Base-by-base conservation (phyloP, 2,329 filamentous ascomycete genomes). In the Colletotrichum caudatum region DNA sequence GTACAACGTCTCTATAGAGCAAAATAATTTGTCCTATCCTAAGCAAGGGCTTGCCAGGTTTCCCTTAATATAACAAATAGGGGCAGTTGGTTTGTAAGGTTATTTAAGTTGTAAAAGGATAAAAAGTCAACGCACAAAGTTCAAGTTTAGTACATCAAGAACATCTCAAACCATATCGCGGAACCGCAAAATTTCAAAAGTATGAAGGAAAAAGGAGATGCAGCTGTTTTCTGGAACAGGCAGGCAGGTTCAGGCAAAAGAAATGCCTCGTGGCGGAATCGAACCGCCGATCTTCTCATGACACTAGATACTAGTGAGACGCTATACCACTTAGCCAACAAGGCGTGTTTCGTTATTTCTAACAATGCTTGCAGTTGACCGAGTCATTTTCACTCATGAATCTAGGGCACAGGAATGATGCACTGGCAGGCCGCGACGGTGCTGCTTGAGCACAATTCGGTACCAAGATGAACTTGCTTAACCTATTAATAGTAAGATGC, bases 241-340 rank as follows among this genome's bases (percentile, higher is more conserved):
- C n/a, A n/a, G n/a, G n/a, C 7, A 29, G 29, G 29, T 29, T 2
- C 2, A 29, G 29, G 29, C 29, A 29, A 29, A 5, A n/a, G 23
- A 6, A 12, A 8, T 68, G 65, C 69, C 69, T 69, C 69, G 69
- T 71, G 69, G 69, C 58, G 51, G 69, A 71, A 71, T 71, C 69
- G 69, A 71, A 71, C 69, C 51, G 58, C 69, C 69, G 69, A 71
- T 71, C 65, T 71, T 60, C 69, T 71, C 69, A 69, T 71, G 14
- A 11, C 59, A 61, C 59, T 26, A 61, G 9, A 1, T 71, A 71
- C 69, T 71, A 71, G 69, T 71, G 69, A 71, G 69, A 60, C 69
- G 69, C 69, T 71, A 64, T 71, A 71, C 69, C 69, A 71, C 69
- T 71, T 60, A 71, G 69, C 69, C 69, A 71, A 71, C 69, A 71